Conservation (phyloP, 192 early-diverging fungal species). For the Coemansia sp. region DNA sequence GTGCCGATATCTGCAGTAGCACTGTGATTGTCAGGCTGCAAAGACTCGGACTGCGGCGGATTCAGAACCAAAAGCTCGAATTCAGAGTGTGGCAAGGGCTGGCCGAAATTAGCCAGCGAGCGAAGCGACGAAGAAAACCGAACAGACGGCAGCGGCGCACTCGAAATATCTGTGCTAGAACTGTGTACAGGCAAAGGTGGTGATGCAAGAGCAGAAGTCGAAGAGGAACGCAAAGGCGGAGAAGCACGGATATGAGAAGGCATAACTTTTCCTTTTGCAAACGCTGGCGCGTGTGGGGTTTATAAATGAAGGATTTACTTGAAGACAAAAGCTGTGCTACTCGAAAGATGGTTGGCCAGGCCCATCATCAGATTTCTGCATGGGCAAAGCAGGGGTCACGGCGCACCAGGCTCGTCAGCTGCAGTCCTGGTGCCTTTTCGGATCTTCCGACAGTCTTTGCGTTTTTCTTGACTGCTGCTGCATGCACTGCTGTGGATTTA, state of each 20-base stretch:
- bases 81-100: neutral
- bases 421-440: constrained; percentile 3
- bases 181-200: constrained; percentile 4
- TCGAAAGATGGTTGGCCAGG: constrained; percentile 5
- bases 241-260: constrained; percentile 5
- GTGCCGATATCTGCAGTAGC: neutral
- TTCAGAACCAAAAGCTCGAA: constrained; percentile 18
- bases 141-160: neutral
- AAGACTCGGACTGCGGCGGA: neutral
- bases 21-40: neutral
- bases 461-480: neutral
- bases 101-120: neutral
- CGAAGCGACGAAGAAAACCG: constrained; percentile 10
- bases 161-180: neutral
- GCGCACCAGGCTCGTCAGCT: constrained; percentile 6
- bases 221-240: constrained; percentile 6
- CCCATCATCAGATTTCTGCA: constrained; percentile 5
- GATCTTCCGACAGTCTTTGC: constrained; percentile 3
- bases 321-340: neutral
- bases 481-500: neutral
- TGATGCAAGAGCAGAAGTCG: constrained; percentile 16
- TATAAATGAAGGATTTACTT: neutral
- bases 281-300: neutral
- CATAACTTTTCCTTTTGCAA: constrained; percentile 4
- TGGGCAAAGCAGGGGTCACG: neutral